Conservation (phyloP, 148 eudicot genomes). For the Amaranthus palmeri region DNA sequence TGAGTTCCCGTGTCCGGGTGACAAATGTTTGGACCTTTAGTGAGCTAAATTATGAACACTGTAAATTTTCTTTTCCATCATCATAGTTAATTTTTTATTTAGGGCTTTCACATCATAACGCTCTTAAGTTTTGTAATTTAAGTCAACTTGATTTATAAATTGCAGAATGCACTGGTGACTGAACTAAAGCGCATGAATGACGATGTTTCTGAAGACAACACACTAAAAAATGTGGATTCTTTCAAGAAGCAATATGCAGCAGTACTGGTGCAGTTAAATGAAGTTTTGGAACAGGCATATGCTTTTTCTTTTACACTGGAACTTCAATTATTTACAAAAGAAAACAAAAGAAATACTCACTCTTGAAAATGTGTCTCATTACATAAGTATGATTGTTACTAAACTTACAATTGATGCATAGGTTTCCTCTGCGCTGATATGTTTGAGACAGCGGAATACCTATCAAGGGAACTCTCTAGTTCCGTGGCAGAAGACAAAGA, state of each 20-base stretch:
- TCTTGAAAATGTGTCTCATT: background rate
- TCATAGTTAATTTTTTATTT: no score
- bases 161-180: conserved; percentile 76
- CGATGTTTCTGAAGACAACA: conserved; percentile 54
- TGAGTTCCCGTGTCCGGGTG: no score
- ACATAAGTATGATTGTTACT: background rate
- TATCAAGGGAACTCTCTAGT: conserved; percentile 55
- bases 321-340: background rate
- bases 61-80: no score
- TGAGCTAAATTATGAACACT: no score
- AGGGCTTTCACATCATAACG: no score
- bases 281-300: conserved; percentile 75
- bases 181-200: conserved; percentile 92
- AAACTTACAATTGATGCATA: conserved; percentile 33
- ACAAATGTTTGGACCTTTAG: no score
- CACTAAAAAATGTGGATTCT: conserved; percentile 61
- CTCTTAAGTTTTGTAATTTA: no score
- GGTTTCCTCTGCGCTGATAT: conserved; percentile 76
- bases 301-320: background rate
- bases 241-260: conserved; percentile 97
- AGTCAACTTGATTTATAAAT: conserved; percentile 5
- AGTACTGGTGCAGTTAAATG: conserved; percentile 71
- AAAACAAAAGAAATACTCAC: background rate
- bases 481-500: conserved; percentile 40
- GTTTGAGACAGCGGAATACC: conserved; percentile 80